Evolutionary conservation across 768 basidiomycete species (phyloP).

Genomic region (Phallus indusiatus): DNA sequence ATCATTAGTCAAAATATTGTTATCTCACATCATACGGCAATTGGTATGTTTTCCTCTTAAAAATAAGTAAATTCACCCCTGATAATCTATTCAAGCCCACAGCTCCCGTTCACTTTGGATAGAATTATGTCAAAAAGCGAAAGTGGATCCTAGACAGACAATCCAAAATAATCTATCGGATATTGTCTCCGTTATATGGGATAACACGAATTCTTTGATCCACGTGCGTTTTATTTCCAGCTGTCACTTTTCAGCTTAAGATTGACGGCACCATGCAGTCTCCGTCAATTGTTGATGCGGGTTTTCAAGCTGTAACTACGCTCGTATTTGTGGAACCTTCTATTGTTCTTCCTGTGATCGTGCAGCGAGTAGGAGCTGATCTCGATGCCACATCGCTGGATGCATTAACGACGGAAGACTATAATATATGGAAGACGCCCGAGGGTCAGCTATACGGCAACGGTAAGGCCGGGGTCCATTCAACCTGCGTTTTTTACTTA

Average conservation of each 20-base stretch:
- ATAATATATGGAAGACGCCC: conserved; percentile 81
- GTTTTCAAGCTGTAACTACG: conserved; percentile 65
- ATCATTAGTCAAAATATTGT: conserved; percentile 49
- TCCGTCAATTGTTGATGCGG: conserved; percentile 35
- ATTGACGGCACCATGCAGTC: conserved; percentile 19
- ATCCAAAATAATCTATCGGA: conserved; percentile 40
- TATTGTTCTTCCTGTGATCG: conserved; percentile 54
- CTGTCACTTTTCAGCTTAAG: not conserved
- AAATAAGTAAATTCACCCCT: not conserved
- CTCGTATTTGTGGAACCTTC: conserved; percentile 73
- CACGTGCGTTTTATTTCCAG: conserved; percentile 42
- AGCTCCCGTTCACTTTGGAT: conserved; percentile 66
- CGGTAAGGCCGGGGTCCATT: conserved; percentile 34
- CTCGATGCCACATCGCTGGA: conserved; percentile 52
- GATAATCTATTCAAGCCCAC: conserved; percentile 25
- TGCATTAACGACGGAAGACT: conserved; percentile 58
- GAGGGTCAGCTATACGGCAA: conserved; percentile 75
- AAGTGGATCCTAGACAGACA: conserved; percentile 56
- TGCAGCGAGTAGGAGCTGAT: conserved; percentile 56
- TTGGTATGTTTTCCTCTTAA: conserved; percentile 35
- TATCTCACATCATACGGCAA: conserved; percentile 61
- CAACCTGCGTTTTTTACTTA: conserved; percentile 1
- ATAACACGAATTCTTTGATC: conserved; percentile 33
- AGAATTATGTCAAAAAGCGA: conserved; percentile 63
- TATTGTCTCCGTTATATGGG: conserved; percentile 40